Evolutionary conservation across 371 early-diverging fungal species (phyloP).

Genomic region (Rhizomucor miehei): DNA sequence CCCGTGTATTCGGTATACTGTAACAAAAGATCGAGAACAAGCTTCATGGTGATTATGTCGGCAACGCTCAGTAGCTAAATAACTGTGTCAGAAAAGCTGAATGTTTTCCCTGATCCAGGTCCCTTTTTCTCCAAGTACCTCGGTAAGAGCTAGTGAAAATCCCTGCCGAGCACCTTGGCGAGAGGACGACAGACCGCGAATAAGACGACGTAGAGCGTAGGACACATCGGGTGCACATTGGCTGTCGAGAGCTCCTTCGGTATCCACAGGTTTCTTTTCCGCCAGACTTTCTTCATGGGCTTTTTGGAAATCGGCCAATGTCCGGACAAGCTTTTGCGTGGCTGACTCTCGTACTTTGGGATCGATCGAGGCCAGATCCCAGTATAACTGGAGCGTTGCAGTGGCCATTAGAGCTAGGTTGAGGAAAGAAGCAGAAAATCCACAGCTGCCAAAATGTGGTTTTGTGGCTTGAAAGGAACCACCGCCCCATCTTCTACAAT

Average conservation of each 20-base stretch:
- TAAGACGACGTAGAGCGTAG: conserved; percentile 86
- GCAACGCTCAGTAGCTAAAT: conserved; percentile 40
- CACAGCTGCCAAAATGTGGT: neutral
- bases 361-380: conserved; percentile 70
- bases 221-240: conserved; percentile 72
- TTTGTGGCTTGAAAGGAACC: neutral
- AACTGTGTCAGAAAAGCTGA: neutral
- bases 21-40: conserved; percentile 69
- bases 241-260: conserved; percentile 64
- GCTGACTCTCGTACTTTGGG: conserved; percentile 50
- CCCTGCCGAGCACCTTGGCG: conserved; percentile 94
- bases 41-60: conserved; percentile 44
- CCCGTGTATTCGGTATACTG: conserved; percentile 59
- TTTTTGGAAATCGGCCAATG: conserved; percentile 49
- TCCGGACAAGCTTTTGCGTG: conserved; percentile 44
- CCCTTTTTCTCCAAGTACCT: conserved; percentile 40
- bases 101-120: neutral
- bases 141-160: conserved; percentile 90
- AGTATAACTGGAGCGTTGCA: conserved; percentile 59
- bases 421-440: neutral
- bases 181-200: conserved; percentile 85
- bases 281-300: conserved; percentile 29
- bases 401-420: conserved; percentile 18
- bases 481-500: too few species aligned
- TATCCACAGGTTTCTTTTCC: conserved; percentile 28